Evolutionary conservation across 176 grass and related monocot genomes (phyloP).

Genomic region (Puya raimondii): DNA sequence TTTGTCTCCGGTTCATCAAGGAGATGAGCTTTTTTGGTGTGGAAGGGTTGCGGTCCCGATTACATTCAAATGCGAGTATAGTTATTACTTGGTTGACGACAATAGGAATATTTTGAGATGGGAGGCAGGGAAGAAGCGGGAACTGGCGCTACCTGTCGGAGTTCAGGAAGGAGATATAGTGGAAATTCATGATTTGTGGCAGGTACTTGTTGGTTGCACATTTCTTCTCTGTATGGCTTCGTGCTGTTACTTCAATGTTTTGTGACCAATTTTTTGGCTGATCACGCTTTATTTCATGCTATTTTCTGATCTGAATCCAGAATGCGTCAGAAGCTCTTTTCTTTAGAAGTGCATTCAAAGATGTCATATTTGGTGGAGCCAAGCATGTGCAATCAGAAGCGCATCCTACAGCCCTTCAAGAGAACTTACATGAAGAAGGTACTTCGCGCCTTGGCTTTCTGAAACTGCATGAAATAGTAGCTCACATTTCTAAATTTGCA

Average conservation of each 20-base stretch:
- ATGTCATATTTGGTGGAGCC: conserved; percentile 55
- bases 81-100: conserved; percentile 79
- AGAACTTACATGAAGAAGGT: conserved; percentile 50
- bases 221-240: background rate
- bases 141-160: conserved; percentile 51
- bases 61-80: conserved; percentile 55
- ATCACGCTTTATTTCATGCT: background rate
- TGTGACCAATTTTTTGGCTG: background rate
- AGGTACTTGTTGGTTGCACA: conserved; percentile 34
- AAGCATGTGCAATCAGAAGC: conserved; percentile 38
- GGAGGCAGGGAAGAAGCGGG: conserved; percentile 67
- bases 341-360: conserved; percentile 70
- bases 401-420: conserved; percentile 21
- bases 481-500: too few relatives aligned
- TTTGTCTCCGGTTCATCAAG: conserved; percentile 53
- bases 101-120: conserved; percentile 62
- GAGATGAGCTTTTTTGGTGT: conserved; percentile 63
- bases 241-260: background rate
- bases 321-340: conserved; percentile 90
- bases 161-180: conserved; percentile 49
- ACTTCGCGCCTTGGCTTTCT: conserved; percentile 11
- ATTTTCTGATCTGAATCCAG: conserved; percentile 34
- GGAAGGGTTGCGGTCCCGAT: conserved; percentile 36
- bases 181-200: conserved; percentile 87
- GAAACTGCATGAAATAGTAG: background rate